Conservation (phyloP, 257 asterid species). For the Solanum pinnatisectum region DNA sequence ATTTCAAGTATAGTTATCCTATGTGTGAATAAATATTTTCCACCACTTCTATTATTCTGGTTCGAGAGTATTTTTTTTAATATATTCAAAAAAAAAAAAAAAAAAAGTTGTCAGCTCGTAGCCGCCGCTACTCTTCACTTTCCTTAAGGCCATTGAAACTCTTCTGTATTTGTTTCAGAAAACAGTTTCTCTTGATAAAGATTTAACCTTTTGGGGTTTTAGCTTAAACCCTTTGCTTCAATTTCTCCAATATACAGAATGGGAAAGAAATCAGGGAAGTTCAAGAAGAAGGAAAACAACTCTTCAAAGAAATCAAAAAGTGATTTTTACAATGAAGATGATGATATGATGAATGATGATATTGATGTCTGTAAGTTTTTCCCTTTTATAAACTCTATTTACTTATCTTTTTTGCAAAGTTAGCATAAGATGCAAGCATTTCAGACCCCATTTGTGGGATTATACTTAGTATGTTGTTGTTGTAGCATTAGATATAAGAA, state of each 20-base stretch:
- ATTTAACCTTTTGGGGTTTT: not conserved
- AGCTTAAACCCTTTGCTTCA: not conserved
- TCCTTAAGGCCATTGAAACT: not conserved
- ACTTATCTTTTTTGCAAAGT: not conserved
- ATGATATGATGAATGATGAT: constrained; percentile 21
- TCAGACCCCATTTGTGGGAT: not conserved
- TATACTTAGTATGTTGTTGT: not conserved
- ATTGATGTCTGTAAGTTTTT: constrained; percentile 20
- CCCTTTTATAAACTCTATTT: not conserved
- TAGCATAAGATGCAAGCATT: not conserved
- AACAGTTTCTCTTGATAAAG: not conserved
- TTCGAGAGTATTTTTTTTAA: too few relatives aligned
- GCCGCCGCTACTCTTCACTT: not conserved
- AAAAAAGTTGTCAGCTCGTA: not conserved
- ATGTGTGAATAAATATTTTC: too few relatives aligned
- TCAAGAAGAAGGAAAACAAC: constrained; percentile 41
- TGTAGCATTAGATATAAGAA: not conserved
- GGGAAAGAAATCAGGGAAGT: constrained; percentile 64
- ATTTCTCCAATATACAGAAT: constrained; percentile 2
- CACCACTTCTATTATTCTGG: too few relatives aligned
- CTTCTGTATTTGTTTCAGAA: not conserved
- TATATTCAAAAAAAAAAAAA: too few relatives aligned
- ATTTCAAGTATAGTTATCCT: too few relatives aligned
- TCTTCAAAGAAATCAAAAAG: not conserved
- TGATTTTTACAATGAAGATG: constrained; percentile 4